These are phyloP conservation scores for Aphanomyces euteiches DNA, from an alignment of 352 stramenopile species.

Conservation along the genomic window DNA sequence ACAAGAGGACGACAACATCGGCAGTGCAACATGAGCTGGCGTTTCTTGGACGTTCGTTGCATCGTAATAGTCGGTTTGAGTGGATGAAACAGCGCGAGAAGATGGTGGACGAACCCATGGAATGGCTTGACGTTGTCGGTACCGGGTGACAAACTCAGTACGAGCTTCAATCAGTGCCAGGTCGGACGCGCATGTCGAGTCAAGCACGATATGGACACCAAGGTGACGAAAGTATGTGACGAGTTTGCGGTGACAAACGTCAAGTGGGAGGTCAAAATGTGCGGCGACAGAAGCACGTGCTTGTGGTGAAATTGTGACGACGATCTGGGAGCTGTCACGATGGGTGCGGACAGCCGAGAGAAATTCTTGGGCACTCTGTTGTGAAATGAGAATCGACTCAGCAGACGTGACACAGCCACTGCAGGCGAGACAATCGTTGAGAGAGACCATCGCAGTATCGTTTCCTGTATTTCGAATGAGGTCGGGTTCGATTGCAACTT, in stretches of 20 bases:
- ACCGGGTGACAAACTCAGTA: conserved; percentile 85
- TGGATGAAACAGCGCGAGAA: conserved; percentile 61
- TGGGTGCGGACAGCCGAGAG: conserved; percentile 55
- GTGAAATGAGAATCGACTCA: conserved; percentile 97
- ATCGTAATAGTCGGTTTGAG: conserved; percentile 66
- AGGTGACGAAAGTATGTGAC: conserved; percentile 73
- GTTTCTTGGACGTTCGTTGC: conserved; percentile 35
- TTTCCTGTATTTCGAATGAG: conserved; percentile 73
- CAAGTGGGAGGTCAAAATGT: conserved; percentile 67
- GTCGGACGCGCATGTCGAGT: conserved; percentile 89
- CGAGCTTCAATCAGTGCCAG: conserved; percentile 92
- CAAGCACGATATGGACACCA: conserved; percentile 87
- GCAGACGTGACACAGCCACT: conserved; percentile 97
- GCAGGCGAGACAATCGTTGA: conserved; percentile 96
- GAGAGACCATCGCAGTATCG: conserved; percentile 90
- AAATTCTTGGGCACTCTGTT: conserved; percentile 91
- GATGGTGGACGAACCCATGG: conserved; percentile 59
- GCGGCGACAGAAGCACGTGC: conserved; percentile 80
- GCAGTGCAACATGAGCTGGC: conserved; percentile 42
- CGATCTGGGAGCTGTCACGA: conserved; percentile 49
- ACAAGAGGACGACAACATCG: conserved; percentile 94
- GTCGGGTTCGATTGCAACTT: conserved; percentile 49
- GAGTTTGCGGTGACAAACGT: conserved; percentile 65
- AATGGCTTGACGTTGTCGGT: conserved; percentile 72
- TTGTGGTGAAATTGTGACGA: conserved; percentile 88